Evolutionary conservation across 1,139 yeast genomes (phyloP), one percentile per base, ranked within the genome.

Genomic region (Suhomyces bribrorum): DNA sequence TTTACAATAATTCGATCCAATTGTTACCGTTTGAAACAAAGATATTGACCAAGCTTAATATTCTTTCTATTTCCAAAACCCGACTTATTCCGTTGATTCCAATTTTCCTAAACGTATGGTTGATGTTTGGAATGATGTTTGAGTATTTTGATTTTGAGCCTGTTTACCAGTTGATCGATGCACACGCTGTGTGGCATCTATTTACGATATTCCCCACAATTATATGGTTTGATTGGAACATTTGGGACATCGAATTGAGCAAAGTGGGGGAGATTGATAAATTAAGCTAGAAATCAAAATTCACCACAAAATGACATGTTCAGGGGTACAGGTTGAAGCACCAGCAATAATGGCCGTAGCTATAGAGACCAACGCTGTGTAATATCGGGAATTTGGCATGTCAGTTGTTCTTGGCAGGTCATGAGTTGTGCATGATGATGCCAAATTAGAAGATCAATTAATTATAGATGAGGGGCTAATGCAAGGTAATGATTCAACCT

Each of bases 191-290:
- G 9, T 72, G 77, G 77, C 77, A 72, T 44, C 53, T 70, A 18
- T 54, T 66, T 28, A 72, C 77, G 3, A 64, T 71, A 2, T 56
- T 68, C 37, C 77, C 77, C 1, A 63, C 71, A 13, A 45, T 69
- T 6, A 50, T 72, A 7, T 72, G 77, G 77, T 70, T 59, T 45
- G 76, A 71, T 44, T 72, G 77, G 77, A 69, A 68, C 43, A 59
- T 71, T n/a, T 72, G 77, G 77, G 77, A 72, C 44, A 44, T 72
- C 32, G 77, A 72, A 47, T 48, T 69, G 48, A 47, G 55, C 44
- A 65, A 57, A 42, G 35, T 43, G 17, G 48, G 38, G 13, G 37
- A 41, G 29, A 31, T 38, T 18, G 36, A 36, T 36, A 50, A 49
- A 35, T 28, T 43, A 13, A 48, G 31, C 39, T 50, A 44, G 25